Evolutionary conservation across 805 yeast species (phyloP).

Genomic region (Yamadazyma paraphyllophila): DNA sequence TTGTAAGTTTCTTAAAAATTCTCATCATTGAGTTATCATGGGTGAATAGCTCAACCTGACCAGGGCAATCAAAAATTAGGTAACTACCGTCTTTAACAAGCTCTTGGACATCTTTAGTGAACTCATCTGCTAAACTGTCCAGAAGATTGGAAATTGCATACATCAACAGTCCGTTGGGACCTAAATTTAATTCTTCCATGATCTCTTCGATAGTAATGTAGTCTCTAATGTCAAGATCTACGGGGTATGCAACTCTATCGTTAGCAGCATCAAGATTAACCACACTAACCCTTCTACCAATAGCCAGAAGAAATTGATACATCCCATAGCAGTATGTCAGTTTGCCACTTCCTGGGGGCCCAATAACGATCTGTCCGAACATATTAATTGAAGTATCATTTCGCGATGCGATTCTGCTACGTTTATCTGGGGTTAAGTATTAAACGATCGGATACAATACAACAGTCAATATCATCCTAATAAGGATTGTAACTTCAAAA

Average conservation of each 20-base stretch:
- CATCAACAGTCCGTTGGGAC: constrained; percentile 91
- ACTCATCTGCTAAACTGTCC: constrained; percentile 93
- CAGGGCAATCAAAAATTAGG: constrained; percentile 88
- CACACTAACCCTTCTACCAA: constrained; percentile 84
- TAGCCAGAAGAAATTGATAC: constrained; percentile 88
- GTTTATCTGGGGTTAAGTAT: no score
- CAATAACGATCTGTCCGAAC: constrained; percentile 91
- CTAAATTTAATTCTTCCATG: constrained; percentile 68
- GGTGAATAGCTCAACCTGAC: constrained; percentile 94
- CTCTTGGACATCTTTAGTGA: constrained; percentile 70
- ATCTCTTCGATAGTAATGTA: constrained; percentile 73
- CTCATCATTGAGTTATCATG: constrained; percentile 72
- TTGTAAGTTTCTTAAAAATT: constrained; percentile 60
- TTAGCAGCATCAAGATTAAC: constrained; percentile 93
- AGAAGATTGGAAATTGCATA: constrained; percentile 75
- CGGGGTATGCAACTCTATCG: constrained; percentile 63
- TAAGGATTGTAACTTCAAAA: no score
- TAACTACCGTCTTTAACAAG: constrained; percentile 58
- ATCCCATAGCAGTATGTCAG: constrained; percentile 93
- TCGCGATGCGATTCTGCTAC: not conserved
- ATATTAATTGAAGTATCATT: constrained; percentile 15
- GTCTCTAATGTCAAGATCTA: constrained; percentile 73
- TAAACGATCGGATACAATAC: no score
- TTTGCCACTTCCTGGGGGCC: constrained; percentile 98
- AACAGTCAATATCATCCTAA: no score